Percentiles rank a stretch among this genome's conserved stretches.
These are phyloP conservation scores for Termitomyces sp. DNA, from an alignment of 1,284 basidiomycete genomes.

Conservation along the genomic window DNA sequence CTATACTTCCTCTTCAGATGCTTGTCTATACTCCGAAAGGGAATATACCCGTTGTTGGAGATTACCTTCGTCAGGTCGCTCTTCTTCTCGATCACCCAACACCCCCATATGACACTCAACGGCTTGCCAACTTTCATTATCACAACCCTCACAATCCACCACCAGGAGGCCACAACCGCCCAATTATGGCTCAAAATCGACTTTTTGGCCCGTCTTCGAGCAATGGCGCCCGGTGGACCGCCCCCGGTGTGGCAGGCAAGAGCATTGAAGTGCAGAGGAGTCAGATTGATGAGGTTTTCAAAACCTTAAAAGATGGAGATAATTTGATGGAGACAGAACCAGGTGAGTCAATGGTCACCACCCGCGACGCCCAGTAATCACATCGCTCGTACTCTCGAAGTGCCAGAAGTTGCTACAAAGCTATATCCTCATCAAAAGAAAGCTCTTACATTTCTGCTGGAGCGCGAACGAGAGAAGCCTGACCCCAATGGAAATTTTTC, in stretches of 20 bases:
- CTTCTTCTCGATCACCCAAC: conserved; percentile 82
- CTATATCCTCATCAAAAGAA: conserved; percentile 98
- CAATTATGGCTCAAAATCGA: conserved; percentile 37
- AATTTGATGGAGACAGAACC: conserved; percentile 85
- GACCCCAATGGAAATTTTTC: conserved; percentile 53
- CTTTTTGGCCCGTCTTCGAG: conserved; percentile 39
- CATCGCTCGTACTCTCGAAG: conserved; percentile 36
- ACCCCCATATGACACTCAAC: conserved; percentile 48
- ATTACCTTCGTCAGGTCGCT: conserved; percentile 63
- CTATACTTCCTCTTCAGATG: conserved; percentile 78
- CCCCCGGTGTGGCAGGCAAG: conserved; percentile 61
- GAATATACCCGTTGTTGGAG: conserved; percentile 78
- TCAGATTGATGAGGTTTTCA: conserved; percentile 93
- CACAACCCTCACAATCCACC: conserved; percentile 86
- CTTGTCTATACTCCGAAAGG: conserved; percentile 91
- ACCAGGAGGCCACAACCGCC: conserved; percentile 56
- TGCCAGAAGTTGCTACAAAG: conserved; percentile 78
- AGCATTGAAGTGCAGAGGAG: conserved; percentile 88
- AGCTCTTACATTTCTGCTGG: conserved; percentile 93
- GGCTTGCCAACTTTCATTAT: conserved; percentile 69
- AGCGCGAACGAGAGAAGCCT: conserved; percentile 76
- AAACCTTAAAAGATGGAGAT: conserved; percentile 80
- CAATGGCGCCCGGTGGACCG: conserved; percentile 48
- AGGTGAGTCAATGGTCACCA: conserved; percentile 39
- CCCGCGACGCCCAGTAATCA: neutral